A percentile compares a stretch with the other conserved stretches of the same genome.
These are phyloP conservation scores for Cupressus sempervirens DNA, from an alignment of 75 land plant species.

Conservation along the genomic window DNA sequence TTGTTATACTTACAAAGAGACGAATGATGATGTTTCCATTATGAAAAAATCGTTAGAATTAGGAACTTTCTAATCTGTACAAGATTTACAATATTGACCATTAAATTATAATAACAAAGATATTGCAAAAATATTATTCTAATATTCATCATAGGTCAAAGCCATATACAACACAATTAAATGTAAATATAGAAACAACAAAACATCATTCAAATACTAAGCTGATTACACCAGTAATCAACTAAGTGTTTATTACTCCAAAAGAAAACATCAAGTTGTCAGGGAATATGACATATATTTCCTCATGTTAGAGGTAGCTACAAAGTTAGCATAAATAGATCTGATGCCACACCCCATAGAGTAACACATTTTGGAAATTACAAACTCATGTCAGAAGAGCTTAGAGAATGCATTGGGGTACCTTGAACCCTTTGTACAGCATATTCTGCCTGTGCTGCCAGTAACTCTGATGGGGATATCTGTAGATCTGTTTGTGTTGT, in stretches of 20 bases:
- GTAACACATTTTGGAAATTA: neutral
- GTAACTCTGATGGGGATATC: neutral
- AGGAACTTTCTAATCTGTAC: too few species aligned
- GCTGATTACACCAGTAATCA: neutral
- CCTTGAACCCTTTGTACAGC: constrained; percentile 12
- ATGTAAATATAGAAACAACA: neutral
- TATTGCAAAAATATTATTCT: too few species aligned
- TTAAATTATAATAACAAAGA: too few species aligned
- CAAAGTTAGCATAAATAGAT: neutral
- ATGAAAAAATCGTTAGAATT: too few species aligned
- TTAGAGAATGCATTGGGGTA: neutral
- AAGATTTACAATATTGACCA: too few species aligned
- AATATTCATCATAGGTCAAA: neutral
- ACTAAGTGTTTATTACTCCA: neutral
- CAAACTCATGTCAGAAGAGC: neutral
- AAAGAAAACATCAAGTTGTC: neutral
- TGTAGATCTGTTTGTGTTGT: neutral
- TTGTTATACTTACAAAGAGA: too few species aligned
- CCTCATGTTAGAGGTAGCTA: neutral
- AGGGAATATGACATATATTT: neutral
- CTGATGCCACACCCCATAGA: neutral
- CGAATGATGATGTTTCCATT: too few species aligned
- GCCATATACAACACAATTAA: neutral
- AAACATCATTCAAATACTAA: neutral
- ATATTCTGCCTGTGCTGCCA: constrained; percentile 3